A percentile compares a stretch with the other conserved stretches of the same genome.
Conservation (phyloP, 345 rosid species). For the Gossypium thurberi region DNA sequence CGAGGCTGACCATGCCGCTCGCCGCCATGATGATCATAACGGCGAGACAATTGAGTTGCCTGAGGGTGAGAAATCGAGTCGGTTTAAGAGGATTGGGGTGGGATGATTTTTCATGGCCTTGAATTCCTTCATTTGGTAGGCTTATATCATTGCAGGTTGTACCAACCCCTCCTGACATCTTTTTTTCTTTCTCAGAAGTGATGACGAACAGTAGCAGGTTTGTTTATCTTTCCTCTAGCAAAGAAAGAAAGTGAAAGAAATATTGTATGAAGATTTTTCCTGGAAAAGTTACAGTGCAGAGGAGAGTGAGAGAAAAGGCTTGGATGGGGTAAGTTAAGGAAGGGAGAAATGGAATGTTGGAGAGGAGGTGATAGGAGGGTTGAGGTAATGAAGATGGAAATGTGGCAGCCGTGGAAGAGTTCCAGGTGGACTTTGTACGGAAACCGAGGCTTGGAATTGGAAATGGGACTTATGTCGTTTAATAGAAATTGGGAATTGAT, state of each 20-base stretch:
- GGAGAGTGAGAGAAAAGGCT: background rate
- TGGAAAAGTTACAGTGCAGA: background rate
- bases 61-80: conserved; percentile 35
- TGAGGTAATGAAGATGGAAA: background rate
- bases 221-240: background rate
- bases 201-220: background rate
- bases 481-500: too few relatives aligned
- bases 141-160: conserved; percentile 43
- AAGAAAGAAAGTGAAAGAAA: background rate
- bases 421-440: background rate
- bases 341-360: background rate
- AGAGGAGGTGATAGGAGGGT: background rate
- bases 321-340: background rate
- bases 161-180: conserved; percentile 83
- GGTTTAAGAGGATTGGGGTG: conserved; percentile 6
- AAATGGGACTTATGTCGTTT: too few relatives aligned
- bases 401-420: background rate
- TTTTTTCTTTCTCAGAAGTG: background rate
- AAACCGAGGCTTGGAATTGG: too few relatives aligned
- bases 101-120: conserved; percentile 19
- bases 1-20: conserved; percentile 52
- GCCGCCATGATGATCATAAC: conserved; percentile 51
- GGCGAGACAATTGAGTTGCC: conserved; percentile 61
- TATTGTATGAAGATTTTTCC: background rate
- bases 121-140: conserved; percentile 39